A percentile compares a stretch with the other conserved stretches of the same genome.
Conservation (phyloP, 2,329 filamentous ascomycete genomes). For the Periconia sp. region DNA sequence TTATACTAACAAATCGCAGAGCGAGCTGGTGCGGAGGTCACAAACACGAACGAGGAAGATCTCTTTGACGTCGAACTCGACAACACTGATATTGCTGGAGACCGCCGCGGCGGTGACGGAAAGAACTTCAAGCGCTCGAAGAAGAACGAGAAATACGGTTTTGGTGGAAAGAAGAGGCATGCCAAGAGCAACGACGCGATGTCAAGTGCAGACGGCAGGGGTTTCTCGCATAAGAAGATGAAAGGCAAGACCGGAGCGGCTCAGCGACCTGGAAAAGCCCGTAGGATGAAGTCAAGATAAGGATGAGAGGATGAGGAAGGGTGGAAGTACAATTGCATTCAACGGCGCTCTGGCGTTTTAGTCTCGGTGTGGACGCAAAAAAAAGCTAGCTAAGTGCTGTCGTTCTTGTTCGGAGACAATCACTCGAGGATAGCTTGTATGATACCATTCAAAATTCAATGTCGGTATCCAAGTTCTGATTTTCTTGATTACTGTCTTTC, state of each 20-base stretch:
- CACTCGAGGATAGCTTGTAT: not conserved
- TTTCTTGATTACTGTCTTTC: too few species aligned
- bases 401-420: not conserved
- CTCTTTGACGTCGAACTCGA: conserved; percentile 83
- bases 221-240: conserved; percentile 84
- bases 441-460: not conserved
- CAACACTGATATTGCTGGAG: conserved; percentile 51
- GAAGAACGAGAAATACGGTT: conserved; percentile 93
- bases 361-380: conserved; percentile 1
- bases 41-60: conserved; percentile 74
- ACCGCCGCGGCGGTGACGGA: conserved; percentile 38
- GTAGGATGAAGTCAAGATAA: conserved; percentile 36
- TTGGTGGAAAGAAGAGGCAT: conserved; percentile 92
- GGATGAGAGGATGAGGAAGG: not conserved
- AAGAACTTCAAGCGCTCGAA: conserved; percentile 77
- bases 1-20: conserved; percentile 58
- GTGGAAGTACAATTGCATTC: conserved; percentile 9
- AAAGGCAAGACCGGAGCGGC: conserved; percentile 56
- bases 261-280: conserved; percentile 37
- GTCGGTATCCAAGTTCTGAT: not conserved
- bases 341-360: conserved; percentile 30
- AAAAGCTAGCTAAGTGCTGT: conserved; percentile 14
- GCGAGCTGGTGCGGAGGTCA: conserved; percentile 72
- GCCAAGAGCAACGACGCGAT: conserved; percentile 86
- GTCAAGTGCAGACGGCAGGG: conserved; percentile 77